Percentiles rank a stretch among this genome's conserved stretches.
These are phyloP conservation scores for Podospora anserina DNA, from an alignment of 495 filamentous ascomycete genomes.

Conservation along the genomic window DNA sequence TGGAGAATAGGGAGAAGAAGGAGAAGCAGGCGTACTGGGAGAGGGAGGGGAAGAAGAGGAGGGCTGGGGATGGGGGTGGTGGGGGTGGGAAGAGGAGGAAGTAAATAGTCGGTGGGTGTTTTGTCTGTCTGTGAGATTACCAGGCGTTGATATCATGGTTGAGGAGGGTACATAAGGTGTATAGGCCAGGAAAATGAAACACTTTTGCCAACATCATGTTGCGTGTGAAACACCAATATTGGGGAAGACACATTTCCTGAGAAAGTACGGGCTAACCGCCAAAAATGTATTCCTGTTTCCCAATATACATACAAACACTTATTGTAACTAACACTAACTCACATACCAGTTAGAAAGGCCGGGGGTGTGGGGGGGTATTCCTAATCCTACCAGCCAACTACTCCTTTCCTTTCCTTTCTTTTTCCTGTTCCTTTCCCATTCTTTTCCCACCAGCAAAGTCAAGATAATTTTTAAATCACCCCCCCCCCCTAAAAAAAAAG, in stretches of 20 bases:
- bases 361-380: background rate
- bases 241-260: too few relatives aligned
- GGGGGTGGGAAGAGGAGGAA: slow-evolving; percentile 68
- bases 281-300: background rate
- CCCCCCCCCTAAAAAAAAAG: too few relatives aligned
- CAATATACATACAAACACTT: too few relatives aligned
- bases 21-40: slow-evolving; percentile 93
- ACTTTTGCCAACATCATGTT: too few relatives aligned
- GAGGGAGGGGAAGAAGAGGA: slow-evolving; percentile 92
- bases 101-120: slow-evolving; percentile 14
- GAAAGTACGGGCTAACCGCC: too few relatives aligned
- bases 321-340: background rate
- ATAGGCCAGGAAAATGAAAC: background rate
- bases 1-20: slow-evolving; percentile 75
- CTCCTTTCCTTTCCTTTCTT: too few relatives aligned
- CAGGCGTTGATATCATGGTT: background rate
- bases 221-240: too few relatives aligned
- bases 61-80: slow-evolving; percentile 57
- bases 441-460: background rate
- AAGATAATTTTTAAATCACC: background rate
- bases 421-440: background rate
- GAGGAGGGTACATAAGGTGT: background rate
- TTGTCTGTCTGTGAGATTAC: too few relatives aligned
- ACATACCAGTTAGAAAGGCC: background rate
- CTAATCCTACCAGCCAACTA: background rate